Evolutionary conservation across 495 filamentous ascomycete species (phyloP).

Genomic region (Tuber melanosporum): DNA sequence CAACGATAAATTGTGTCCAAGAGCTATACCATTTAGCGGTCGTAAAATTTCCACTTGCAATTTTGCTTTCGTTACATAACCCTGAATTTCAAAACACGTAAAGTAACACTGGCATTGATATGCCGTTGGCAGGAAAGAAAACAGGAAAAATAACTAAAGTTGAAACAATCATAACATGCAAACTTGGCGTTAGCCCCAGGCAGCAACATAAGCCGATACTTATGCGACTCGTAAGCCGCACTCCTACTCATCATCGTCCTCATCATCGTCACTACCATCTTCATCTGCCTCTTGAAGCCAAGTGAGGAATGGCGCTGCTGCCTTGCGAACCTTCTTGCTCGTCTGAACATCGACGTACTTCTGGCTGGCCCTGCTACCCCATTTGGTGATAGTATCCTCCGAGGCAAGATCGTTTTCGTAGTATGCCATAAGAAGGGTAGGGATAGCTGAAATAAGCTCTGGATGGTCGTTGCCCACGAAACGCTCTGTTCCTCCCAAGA

Average conservation of each 20-base stretch:
- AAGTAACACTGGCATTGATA: background rate
- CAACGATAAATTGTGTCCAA: background rate
- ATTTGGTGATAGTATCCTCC: conserved; percentile 81
- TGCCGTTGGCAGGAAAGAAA: background rate
- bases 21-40: background rate
- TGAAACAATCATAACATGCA: background rate
- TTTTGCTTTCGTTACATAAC: background rate
- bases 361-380: conserved; percentile 92
- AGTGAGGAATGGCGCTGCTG: conserved; percentile 83
- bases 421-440: conserved; percentile 76
- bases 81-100: background rate
- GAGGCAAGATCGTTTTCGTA: conserved; percentile 81
- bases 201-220: background rate
- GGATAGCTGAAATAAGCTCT: conserved; percentile 67
- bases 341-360: conserved; percentile 86
- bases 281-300: conserved; percentile 91
- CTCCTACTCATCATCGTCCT: conserved; percentile 25
- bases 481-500: conserved; percentile 94
- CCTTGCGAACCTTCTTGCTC: conserved; percentile 93
- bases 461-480: conserved; percentile 79
- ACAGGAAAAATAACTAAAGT: background rate
- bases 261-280: conserved; percentile 66
- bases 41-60: background rate
- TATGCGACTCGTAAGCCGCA: background rate
- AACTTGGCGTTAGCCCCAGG: background rate